Base-by-base conservation (phyloP, 306 rosid species). In the Sphenostylis stenocarpa region DNA sequence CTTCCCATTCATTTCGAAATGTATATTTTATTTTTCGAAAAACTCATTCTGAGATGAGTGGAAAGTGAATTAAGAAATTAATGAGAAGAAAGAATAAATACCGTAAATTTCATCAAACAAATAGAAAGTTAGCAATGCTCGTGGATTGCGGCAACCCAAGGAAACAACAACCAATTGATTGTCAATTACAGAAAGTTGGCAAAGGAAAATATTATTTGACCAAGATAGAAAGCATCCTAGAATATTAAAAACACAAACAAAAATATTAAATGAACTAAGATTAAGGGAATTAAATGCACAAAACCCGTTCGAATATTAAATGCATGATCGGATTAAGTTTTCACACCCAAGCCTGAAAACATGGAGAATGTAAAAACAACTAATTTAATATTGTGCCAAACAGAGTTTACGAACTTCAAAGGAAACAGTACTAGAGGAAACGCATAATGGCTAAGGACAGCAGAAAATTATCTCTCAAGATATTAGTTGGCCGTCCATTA, bases 401-500 rank as follows among this genome's bases (percentile, higher is more conserved):
- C 31, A 2, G 29, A 2, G 21, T 38, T 65, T 19, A 12, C 31
- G 13, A 64, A 64, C 29, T 64, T 4, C 49, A 19, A 19, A 9
- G 33, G 29, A 36, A 17, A 31, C 14, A 4, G 6, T 19, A 65
- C 17, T 4, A 65, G 33, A 12, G 33, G 33, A 39, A 34, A 17
- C 19, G 28, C n/a, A 63, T 36, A 17, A 62, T 36, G 24, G 47
- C 47, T 34, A 39, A 23, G 28, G 39, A 61, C 44, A 23, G 14
- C 58, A 78, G 13, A 34, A 38, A 17, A n/a, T 62, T 55, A 14
- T 79, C 39, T 19, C 15, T 14, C 74, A 31, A 28, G 75, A 64
- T 39, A 16, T 41, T 71, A 52, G 31, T 33, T 53, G 61, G 24
- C 11, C 19, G 10, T 39, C 34, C 23, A 31, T 28, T 31, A 65